Evolutionary conservation across 2,329 filamentous ascomycete species (phyloP).

Genomic region (Penicillium sp.): DNA sequence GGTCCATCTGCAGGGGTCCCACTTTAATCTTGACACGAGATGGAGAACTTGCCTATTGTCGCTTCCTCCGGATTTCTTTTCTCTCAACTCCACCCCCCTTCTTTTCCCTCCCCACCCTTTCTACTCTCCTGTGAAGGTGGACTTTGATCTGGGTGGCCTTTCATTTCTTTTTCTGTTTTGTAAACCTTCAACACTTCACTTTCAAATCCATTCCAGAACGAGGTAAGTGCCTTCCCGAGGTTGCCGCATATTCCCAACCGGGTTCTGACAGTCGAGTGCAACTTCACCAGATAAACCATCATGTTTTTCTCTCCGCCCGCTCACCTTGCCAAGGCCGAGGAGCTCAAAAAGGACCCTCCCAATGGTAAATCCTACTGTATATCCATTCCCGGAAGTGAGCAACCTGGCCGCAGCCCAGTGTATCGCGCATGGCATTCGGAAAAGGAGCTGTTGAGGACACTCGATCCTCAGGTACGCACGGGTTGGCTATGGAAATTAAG

Average conservation of each 20-base stretch:
- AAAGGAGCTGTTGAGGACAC: constrained; percentile 69
- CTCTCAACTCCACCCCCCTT: constrained; percentile 5
- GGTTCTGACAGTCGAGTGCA: neutral
- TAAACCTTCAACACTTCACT: neutral
- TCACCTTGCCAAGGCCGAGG: constrained; percentile 42
- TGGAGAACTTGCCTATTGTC: constrained; percentile 15
- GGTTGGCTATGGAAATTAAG: neutral
- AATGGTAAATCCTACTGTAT: constrained; percentile 76
- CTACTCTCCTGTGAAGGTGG: constrained; percentile 1
- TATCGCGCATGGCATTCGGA: constrained; percentile 82
- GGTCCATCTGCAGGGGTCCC: constrained; percentile 9
- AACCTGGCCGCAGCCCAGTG: constrained; percentile 68
- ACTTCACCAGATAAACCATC: neutral
- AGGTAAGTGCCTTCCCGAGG: neutral
- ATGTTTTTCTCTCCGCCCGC: constrained; percentile 42
- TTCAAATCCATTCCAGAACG: neutral
- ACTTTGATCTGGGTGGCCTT: constrained; percentile 35
- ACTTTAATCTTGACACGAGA: neutral
- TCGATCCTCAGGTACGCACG: constrained; percentile 62
- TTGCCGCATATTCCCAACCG: neutral
- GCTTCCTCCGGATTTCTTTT: constrained; percentile 18
- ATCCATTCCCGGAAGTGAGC: constrained; percentile 70
- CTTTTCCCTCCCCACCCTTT: constrained; percentile 11
- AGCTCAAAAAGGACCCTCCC: constrained; percentile 64
- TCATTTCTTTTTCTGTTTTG: neutral